phyloP scores from a whole-genome alignment of 1,284 basidiomycete species.

The Rhodotorula glutinis region DNA sequence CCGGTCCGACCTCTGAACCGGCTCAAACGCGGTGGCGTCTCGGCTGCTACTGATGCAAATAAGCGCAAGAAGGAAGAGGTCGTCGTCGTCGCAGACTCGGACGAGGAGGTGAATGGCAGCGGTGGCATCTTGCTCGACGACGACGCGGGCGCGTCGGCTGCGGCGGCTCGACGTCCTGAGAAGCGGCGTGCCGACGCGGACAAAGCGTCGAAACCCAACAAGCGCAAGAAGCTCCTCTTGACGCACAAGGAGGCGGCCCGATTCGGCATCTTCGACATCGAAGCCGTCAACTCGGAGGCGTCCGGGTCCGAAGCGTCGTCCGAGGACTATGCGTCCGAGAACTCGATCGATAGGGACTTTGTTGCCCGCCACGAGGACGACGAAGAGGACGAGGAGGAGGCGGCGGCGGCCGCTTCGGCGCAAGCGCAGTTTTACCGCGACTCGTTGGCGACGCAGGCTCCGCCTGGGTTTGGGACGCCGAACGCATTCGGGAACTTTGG shows the following conservation, averaged over 20 bases:
- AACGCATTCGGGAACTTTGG: neutral
- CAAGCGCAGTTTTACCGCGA: slow-evolving; percentile 47
- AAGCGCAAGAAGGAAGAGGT: neutral
- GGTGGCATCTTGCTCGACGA: neutral
- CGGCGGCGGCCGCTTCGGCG: slow-evolving; percentile 23
- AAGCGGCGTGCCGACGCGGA: neutral
- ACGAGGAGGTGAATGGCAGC: neutral
- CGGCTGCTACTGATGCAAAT: neutral
- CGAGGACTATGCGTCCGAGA: slow-evolving; percentile 46
- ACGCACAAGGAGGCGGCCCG: slow-evolving; percentile 28
- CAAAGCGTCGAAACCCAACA: slow-evolving; percentile 3
- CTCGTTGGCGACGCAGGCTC: slow-evolving; percentile 47
- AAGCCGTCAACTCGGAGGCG: slow-evolving; percentile 39
- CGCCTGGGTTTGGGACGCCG: slow-evolving; percentile 11
- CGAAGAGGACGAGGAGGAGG: slow-evolving; percentile 40
- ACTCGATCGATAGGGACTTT: slow-evolving; percentile 48
- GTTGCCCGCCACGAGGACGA: slow-evolving; percentile 43
- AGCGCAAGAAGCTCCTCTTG: slow-evolving; percentile 20
- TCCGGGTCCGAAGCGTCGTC: slow-evolving; percentile 41
- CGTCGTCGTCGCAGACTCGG: neutral
- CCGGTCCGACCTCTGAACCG: slow-evolving; percentile 11
- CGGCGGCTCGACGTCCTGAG: no score
- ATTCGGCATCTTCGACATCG: slow-evolving; percentile 38
- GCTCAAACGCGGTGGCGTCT: slow-evolving; percentile 4
- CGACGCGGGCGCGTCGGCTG: no score